A percentile compares a stretch with the other conserved stretches of the same genome.
phyloP scores from a whole-genome alignment of 306 rosid species.

The Lathyrus oleraceus region DNA sequence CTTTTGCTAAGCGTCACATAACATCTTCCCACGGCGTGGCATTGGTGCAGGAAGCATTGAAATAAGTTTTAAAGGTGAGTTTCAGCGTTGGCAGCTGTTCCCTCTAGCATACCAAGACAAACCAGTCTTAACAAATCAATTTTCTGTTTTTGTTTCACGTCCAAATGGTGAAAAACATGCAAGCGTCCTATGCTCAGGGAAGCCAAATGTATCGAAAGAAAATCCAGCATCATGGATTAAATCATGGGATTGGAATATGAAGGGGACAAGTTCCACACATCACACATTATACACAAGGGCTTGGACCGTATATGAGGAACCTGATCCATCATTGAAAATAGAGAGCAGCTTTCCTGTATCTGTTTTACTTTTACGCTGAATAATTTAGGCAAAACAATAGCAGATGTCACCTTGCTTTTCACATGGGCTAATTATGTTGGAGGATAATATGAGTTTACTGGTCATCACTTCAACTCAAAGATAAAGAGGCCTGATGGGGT shows the following conservation, averaged over 20 bases:
- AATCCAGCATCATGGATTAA: no score
- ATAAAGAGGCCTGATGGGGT: no score
- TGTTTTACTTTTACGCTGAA: conserved; percentile 80
- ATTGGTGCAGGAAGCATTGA: conserved; percentile 95
- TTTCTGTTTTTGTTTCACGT: conserved; percentile 88
- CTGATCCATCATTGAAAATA: conserved; percentile 76
- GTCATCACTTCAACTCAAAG: no score
- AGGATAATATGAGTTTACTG: no score
- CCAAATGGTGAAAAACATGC: no score
- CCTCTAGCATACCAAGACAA: conserved; percentile 72
- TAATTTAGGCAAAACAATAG: conserved; percentile 73
- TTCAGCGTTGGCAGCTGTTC: conserved; percentile 91
- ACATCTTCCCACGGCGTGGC: conserved; percentile 81
- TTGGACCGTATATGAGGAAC: conserved; percentile 90
- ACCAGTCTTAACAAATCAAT: conserved; percentile 90
- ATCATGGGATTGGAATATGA: no score
- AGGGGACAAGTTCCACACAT: conserved; percentile 67
- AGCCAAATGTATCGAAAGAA: no score
- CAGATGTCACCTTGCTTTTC: conserved; percentile 84
- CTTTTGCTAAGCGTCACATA: conserved; percentile 57
- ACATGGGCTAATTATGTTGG: no score
- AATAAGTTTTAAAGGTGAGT: conserved; percentile 80
- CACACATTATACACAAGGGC: conserved; percentile 93
- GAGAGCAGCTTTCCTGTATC: conserved; percentile 94
- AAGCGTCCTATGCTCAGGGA: no score